Evolutionary conservation across 345 rosid genomes (phyloP).

Genomic region (Clarkia xantiana): DNA sequence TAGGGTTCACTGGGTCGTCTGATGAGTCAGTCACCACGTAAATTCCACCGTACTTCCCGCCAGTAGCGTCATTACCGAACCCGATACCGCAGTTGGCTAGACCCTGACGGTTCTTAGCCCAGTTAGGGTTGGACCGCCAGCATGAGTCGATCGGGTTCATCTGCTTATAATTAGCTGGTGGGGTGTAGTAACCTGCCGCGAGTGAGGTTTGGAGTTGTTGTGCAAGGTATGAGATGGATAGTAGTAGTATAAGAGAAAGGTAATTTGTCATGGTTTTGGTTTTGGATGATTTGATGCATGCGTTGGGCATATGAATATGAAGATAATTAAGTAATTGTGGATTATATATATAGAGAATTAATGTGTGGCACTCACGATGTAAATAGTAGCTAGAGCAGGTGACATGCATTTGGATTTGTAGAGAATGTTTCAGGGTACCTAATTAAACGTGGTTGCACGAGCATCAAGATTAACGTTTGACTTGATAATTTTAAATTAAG

Average conservation of each 20-base stretch:
- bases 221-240: conserved; percentile 2
- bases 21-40: conserved; percentile 42
- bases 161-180: not conserved
- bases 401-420: too few species aligned
- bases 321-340: too few species aligned
- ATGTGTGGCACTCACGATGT: too few species aligned
- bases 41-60: conserved; percentile 64
- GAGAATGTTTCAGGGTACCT: too few species aligned
- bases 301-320: too few species aligned
- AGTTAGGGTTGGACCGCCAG: conserved; percentile 53
- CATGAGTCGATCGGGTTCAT: conserved; percentile 67
- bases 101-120: conserved; percentile 53
- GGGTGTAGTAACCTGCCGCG: too few species aligned
- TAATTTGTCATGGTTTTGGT: conserved; percentile 21
- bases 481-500: not conserved
- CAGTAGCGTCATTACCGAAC: conserved; percentile 48
- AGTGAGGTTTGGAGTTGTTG: not conserved
- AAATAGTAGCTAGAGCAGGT: too few species aligned
- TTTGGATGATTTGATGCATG: too few species aligned
- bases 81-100: conserved; percentile 72
- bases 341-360: too few species aligned
- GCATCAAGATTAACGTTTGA: not conserved
- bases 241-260: conserved; percentile 7
- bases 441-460: conserved; percentile 39
- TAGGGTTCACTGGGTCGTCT: conserved; percentile 63